Percentiles rank a stretch among this genome's conserved stretches.
phyloP scores from a whole-genome alignment of 768 basidiomycete species.

The Termitomyces bulborhizus region DNA sequence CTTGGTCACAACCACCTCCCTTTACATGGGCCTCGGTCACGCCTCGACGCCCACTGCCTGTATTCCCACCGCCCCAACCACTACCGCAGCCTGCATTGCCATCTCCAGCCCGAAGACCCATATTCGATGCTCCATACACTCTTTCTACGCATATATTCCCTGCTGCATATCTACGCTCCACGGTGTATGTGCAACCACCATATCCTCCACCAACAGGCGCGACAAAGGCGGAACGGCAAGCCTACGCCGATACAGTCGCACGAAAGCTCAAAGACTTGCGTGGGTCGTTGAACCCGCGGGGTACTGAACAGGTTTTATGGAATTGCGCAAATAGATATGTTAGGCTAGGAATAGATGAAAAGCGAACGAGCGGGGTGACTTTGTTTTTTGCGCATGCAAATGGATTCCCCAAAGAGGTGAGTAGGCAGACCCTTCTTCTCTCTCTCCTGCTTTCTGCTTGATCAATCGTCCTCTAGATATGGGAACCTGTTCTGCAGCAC shows the following conservation, averaged over 20 bases:
- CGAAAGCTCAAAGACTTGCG: slow-evolving; percentile 23
- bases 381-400: slow-evolving; percentile 80
- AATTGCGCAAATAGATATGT: slow-evolving; percentile 69
- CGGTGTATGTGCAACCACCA: slow-evolving; percentile 34
- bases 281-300: slow-evolving; percentile 27
- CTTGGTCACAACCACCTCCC: slow-evolving; percentile 19
- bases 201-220: slow-evolving; percentile 18
- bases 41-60: slow-evolving; percentile 23
- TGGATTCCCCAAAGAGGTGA: slow-evolving; percentile 83
- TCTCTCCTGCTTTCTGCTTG: not conserved
- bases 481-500: slow-evolving; percentile 60
- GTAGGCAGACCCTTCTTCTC: slow-evolving; percentile 11
- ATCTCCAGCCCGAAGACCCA: slow-evolving; percentile 27
- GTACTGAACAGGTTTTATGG: slow-evolving; percentile 49
- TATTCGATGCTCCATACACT: slow-evolving; percentile 29
- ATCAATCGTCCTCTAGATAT: slow-evolving; percentile 47
- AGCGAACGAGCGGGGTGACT: slow-evolving; percentile 44
- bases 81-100: slow-evolving; percentile 31
- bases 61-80: slow-evolving; percentile 33
- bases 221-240: slow-evolving; percentile 32
- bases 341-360: slow-evolving; percentile 22
- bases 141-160: slow-evolving; percentile 52
- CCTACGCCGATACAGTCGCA: slow-evolving; percentile 18
- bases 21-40: slow-evolving; percentile 22
- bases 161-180: slow-evolving; percentile 43